phyloP scores from a whole-genome alignment of 805 yeast species.

The Starmerella stellata region DNA sequence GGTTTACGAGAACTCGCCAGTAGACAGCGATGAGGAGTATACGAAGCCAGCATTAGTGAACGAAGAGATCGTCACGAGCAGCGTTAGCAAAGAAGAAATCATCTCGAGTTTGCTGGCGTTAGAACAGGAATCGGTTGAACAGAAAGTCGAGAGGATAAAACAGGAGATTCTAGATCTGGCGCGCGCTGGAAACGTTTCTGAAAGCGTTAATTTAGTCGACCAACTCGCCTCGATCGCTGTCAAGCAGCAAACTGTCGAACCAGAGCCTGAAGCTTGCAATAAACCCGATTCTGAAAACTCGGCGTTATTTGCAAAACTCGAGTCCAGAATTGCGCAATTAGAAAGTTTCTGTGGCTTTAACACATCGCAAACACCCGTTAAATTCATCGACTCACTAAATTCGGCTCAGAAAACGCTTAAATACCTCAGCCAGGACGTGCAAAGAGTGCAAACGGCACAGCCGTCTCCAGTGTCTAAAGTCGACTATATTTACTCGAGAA shows the following conservation, averaged over 20 bases:
- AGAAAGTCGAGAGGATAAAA: background rate
- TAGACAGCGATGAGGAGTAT: background rate
- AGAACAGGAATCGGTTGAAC: conserved; percentile 1
- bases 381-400: no score
- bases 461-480: background rate
- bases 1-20: background rate
- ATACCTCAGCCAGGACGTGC: background rate
- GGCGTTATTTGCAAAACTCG: no score
- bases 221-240: no score
- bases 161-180: background rate
- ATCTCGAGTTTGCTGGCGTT: conserved; percentile 1
- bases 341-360: no score
- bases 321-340: no score
- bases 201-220: background rate
- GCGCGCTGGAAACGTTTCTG: background rate
- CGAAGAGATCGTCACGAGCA: background rate
- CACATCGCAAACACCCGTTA: no score
- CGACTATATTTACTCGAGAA: background rate
- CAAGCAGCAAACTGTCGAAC: no score
- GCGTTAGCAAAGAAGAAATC: background rate
- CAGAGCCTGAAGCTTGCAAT: no score
- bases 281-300: no score
- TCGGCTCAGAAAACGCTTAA: background rate
- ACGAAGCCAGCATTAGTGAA: background rate
- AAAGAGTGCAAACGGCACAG: background rate